Base-by-base conservation (phyloP, 129 eudicot species). In the Logfia minima region DNA sequence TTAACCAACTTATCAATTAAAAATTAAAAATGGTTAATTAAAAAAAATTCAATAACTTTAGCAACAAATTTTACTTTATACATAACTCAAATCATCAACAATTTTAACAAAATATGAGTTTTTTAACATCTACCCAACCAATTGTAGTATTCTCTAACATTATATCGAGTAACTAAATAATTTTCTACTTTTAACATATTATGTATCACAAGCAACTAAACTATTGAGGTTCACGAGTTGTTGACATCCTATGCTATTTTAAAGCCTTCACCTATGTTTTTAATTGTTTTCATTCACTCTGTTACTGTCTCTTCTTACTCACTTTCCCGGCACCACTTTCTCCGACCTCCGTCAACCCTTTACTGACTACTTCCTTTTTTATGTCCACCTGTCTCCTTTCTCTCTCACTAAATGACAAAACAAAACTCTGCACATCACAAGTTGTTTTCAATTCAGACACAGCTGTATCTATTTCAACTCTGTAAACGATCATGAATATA, bases 301-400 rank as follows among this genome's bases (percentile, higher is more conserved):
- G 55, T 48, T 14, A 48, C 18, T 48, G 35, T 32, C 8, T 34
- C 37, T 34, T 34, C 37, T 34, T 34, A 39, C 55, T 72, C 83
- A 80, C 83, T 80, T 80, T 72, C 63, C 79, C 83, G 83, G 83
- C 78, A 79, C 2, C 72, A 48, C 55, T 48, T 71, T 79, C 66
- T 63, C 58, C 31, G 56, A 19, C 67, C 78, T 32, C 83, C 66
- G 72, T 56, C 78, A 52, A 48, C 10, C 67, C 31, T 72, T 39
- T 43, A 22, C 77, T 48, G 82, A 79, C 77, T 34, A 13, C 35
- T 23, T 31, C 51, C 4, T 6, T 55, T 60, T 79, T 77, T 68
- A 4, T 68, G 71, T 78, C 77, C 55, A 28, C 53, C 41, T 77
- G 68, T 77, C 81, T 68, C 77, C 77, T 71, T 56, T 52, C 14